phyloP scores from a whole-genome alignment of 495 filamentous ascomycete genomes.

The Sphaerosporella brunnea region DNA sequence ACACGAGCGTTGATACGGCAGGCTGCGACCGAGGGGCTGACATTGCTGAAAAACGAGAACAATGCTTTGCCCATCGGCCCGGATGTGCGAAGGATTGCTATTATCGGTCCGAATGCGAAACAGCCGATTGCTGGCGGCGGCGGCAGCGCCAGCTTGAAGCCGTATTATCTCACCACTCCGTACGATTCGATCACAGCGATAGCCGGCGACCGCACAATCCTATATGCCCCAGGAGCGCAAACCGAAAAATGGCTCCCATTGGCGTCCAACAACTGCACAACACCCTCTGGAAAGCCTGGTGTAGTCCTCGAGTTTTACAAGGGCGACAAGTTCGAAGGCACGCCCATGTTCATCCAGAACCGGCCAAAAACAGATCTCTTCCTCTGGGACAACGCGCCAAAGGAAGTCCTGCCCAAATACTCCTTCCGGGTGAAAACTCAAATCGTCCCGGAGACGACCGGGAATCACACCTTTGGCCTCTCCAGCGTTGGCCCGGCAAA shows the following conservation, averaged over 20 bases:
- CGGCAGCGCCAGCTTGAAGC: conserved; percentile 58
- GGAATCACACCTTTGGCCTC: conserved; percentile 57
- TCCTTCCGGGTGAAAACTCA: conserved; percentile 41
- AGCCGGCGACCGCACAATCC: conserved; percentile 29
- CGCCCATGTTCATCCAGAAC: conserved; percentile 36
- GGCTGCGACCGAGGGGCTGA: conserved; percentile 54
- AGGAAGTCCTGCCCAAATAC: conserved; percentile 41
- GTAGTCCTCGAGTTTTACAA: conserved; percentile 46
- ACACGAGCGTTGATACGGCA: conserved; percentile 50
- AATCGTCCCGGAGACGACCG: conserved; percentile 36
- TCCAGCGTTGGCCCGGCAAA: conserved; percentile 58
- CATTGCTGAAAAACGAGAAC: conserved; percentile 61
- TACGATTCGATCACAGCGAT: conserved; percentile 36
- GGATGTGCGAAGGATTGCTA: conserved; percentile 42
- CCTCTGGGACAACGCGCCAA: conserved; percentile 51
- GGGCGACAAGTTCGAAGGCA: conserved; percentile 42
- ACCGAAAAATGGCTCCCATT: conserved; percentile 50
- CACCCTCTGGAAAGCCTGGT: conserved; percentile 37
- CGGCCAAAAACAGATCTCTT: conserved; percentile 46
- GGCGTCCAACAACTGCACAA: conserved; percentile 40
- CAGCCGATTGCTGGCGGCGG: conserved; percentile 62
- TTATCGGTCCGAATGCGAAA: conserved; percentile 74
- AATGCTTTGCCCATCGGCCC: conserved; percentile 47
- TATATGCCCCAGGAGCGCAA: conserved; percentile 38
- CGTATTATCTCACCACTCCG: conserved; percentile 54